Conservation (phyloP, 2,329 filamentous ascomycete genomes). For the Diplocarpon mali region DNA sequence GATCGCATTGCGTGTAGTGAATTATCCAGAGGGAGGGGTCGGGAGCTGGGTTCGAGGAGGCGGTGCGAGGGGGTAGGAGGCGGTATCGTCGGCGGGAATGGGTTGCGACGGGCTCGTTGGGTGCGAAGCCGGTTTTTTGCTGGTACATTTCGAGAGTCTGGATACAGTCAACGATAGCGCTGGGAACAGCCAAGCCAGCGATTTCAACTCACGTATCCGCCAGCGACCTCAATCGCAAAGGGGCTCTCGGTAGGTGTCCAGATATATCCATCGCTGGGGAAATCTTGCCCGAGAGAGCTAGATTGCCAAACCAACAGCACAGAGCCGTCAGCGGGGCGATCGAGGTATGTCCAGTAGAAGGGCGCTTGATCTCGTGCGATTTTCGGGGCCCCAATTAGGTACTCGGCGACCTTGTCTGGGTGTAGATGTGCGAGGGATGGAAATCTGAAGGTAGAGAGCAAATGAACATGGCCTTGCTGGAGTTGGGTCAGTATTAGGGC, state of each 20-base stretch:
- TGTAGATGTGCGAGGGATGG: conserved; percentile 61
- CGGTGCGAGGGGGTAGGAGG: conserved; percentile 60
- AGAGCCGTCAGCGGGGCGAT: conserved; percentile 69
- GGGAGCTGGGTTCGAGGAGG: conserved; percentile 56
- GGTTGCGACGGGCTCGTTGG: conserved; percentile 61
- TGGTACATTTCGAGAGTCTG: conserved; percentile 83
- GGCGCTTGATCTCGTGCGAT: conserved; percentile 75
- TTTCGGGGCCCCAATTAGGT: conserved; percentile 72
- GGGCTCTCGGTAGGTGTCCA: conserved; percentile 76
- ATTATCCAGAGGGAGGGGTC: conserved; percentile 84
- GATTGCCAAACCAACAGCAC: conserved; percentile 87
- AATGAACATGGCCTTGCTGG: conserved; percentile 58
- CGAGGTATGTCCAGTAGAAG: conserved; percentile 89
- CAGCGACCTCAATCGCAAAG: conserved; percentile 61
- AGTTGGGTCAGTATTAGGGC: conserved; percentile 1
- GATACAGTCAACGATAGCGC: conserved; percentile 8
- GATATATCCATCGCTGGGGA: conserved; percentile 84
- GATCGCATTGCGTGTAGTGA: conserved; percentile 73
- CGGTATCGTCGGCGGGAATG: conserved; percentile 82
- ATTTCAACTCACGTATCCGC: conserved; percentile 47
- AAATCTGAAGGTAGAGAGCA: conserved; percentile 75
- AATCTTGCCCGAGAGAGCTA: conserved; percentile 57
- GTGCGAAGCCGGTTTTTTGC: conserved; percentile 70
- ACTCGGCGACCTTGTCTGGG: conserved; percentile 68
- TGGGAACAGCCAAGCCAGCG: not conserved